These are phyloP conservation scores for Lactifluus pinguis DNA, from an alignment of 768 basidiomycete species.

Conservation along the genomic window DNA sequence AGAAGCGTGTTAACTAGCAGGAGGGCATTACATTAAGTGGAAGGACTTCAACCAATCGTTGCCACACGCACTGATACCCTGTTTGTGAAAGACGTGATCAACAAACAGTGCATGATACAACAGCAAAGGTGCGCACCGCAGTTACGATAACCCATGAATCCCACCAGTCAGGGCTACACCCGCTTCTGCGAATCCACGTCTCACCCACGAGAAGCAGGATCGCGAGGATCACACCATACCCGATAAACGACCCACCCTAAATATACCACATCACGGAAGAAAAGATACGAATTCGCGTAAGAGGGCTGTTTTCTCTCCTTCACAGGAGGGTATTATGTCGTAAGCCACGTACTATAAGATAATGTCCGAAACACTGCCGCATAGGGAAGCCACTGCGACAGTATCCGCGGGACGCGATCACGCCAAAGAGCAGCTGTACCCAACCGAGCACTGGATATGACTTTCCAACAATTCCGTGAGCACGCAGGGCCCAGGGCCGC, in stretches of 20 bases:
- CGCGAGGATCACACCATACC: slow-evolving; percentile 74
- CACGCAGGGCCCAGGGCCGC: slow-evolving; percentile 59
- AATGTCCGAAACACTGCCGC: slow-evolving; percentile 83
- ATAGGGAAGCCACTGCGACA: slow-evolving; percentile 74
- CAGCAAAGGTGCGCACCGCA: slow-evolving; percentile 35
- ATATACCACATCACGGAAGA: background rate
- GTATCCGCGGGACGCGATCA: slow-evolving; percentile 62
- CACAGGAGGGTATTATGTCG: background rate
- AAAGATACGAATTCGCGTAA: background rate
- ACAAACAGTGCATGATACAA: background rate
- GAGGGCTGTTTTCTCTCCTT: too few relatives aligned
- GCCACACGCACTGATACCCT: slow-evolving; percentile 21
- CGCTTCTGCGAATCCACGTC: slow-evolving; percentile 61
- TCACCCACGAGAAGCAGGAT: slow-evolving; percentile 72
- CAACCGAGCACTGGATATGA: slow-evolving; percentile 78
- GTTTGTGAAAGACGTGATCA: background rate
- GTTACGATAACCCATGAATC: slow-evolving; percentile 53
- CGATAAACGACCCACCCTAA: slow-evolving; percentile 80
- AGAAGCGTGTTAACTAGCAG: slow-evolving; percentile 94
- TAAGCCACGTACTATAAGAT: slow-evolving; percentile 50
- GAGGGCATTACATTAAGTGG: background rate
- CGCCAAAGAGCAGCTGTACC: slow-evolving; percentile 85
- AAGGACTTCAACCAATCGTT: background rate
- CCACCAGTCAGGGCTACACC: too few relatives aligned
- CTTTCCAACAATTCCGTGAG: slow-evolving; percentile 78